Base-by-base conservation (phyloP, 2,329 filamentous ascomycete species). In the Tolypocladium capitatum region DNA sequence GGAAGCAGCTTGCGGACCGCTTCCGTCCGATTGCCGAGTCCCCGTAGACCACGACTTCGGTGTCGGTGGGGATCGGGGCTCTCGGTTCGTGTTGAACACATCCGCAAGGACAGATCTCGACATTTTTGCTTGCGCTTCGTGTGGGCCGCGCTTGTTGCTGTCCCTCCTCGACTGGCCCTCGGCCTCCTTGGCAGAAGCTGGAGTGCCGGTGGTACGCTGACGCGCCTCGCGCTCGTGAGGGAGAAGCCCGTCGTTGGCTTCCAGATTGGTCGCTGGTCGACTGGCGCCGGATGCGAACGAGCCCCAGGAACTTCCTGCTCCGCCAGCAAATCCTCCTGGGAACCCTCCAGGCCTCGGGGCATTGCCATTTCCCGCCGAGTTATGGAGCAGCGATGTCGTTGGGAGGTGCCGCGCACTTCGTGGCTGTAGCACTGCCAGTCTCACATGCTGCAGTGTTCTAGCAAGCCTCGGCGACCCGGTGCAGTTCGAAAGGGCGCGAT, bases 201-300 rank as follows among this genome's bases (percentile, higher is more conserved):
- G 30, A 13, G 9, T 8, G 10, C 6, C 36, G 21, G 56, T 52
- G 45, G 59, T 56, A 44, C 55, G 59, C 45, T 58, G 47, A 10
- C 64, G 62, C 33, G 67, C 67, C 34, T 61, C 60, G n/a, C 54
- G 44, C 48, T 69, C 67, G 42, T 69, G 67, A 3, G 67, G 67
- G 6, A 69, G 59, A 34, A 69, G 55, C 2, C 55, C 56, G 31
- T 56, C 54, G 4, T 47, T 41, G 3, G 45, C 38, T n/a, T 47
- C 20, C 13, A 41, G 32, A 49, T 40, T 28, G 43, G 43, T 7
- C 18, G 21, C 43, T 16, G 51, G 43, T 21, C 38, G 47, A 20
- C 32, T 44, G n/a, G 24, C 41, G 30, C 41, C 44, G 5, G 50
- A 28, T 9, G 51, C 54, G 42, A 58, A 56, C 16, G 56, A 45